phyloP scores from a whole-genome alignment of 2,329 filamentous ascomycete genomes.

The Exophiala xenobiotica region DNA sequence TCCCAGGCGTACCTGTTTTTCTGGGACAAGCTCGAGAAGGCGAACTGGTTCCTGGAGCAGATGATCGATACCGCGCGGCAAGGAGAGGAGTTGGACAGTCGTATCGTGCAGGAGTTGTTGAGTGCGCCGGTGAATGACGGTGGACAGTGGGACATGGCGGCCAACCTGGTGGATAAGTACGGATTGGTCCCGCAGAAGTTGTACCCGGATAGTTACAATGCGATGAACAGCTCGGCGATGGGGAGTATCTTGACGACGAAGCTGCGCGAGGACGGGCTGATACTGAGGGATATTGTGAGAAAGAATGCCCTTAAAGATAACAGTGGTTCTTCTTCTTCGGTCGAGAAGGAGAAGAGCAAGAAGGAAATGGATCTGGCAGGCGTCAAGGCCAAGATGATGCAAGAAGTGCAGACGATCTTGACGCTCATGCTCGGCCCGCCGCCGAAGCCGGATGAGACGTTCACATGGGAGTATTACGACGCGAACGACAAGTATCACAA shows the following conservation, averaged over 20 bases:
- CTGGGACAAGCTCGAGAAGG: constrained; percentile 92
- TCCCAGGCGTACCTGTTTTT: constrained; percentile 86
- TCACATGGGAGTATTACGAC: constrained; percentile 79
- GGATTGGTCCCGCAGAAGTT: constrained; percentile 75
- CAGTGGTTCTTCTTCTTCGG: too few species aligned
- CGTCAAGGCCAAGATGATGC: constrained; percentile 72
- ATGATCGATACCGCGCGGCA: constrained; percentile 76
- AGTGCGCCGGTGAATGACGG: constrained; percentile 71
- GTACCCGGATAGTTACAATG: constrained; percentile 81
- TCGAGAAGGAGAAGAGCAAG: constrained; percentile 31
- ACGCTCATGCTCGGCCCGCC: constrained; percentile 80
- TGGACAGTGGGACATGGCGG: constrained; percentile 91
- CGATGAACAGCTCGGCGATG: constrained; percentile 66
- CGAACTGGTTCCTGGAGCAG: constrained; percentile 85
- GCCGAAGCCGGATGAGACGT: constrained; percentile 65
- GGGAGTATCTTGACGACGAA: constrained; percentile 77
- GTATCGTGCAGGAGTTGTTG: constrained; percentile 70
- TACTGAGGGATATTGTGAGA: constrained; percentile 60
- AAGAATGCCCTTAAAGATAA: too few species aligned
- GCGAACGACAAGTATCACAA: constrained; percentile 63
- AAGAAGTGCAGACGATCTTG: constrained; percentile 76
- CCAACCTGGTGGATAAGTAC: constrained; percentile 81
- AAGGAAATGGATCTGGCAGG: constrained; percentile 43
- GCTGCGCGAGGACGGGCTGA: constrained; percentile 79
- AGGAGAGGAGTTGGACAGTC: constrained; percentile 66